Evolutionary conservation across 768 basidiomycete genomes (phyloP).

Genomic region (Gautieria morchelliformis): DNA sequence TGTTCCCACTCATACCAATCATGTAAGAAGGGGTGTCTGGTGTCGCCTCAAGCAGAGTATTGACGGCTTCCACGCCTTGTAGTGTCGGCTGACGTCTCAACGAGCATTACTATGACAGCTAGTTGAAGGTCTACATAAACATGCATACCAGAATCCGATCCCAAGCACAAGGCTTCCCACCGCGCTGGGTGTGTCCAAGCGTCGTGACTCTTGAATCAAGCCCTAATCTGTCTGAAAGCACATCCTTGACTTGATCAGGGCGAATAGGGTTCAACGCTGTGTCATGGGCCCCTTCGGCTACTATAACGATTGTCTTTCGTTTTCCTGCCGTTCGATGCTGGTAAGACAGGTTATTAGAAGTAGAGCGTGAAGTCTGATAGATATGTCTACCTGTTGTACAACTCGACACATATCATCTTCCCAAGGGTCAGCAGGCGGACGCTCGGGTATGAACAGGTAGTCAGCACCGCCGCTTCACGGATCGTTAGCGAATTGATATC

Average conservation of each 20-base stretch:
- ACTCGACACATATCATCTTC: constrained; percentile 85
- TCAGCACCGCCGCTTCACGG: constrained; percentile 73
- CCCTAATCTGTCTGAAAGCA: constrained; percentile 76
- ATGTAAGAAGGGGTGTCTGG: constrained; percentile 93
- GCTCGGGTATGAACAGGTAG: constrained; percentile 95
- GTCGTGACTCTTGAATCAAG: constrained; percentile 96
- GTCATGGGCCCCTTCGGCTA: constrained; percentile 95
- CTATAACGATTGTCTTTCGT: constrained; percentile 96
- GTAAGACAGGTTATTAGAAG: neutral
- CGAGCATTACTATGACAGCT: constrained; percentile 4
- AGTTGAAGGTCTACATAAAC: neutral
- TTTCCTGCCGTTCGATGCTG: constrained; percentile 90
- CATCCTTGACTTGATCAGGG: constrained; percentile 83
- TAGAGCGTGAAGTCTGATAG: neutral
- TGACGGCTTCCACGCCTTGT: constrained; percentile 92
- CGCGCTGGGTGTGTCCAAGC: constrained; percentile 93
- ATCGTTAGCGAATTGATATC: neutral
- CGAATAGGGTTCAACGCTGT: constrained; percentile 82
- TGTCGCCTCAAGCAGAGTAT: constrained; percentile 74
- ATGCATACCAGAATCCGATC: constrained; percentile 78
- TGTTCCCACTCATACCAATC: constrained; percentile 94
- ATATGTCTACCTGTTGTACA: constrained; percentile 59
- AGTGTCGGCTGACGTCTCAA: constrained; percentile 63
- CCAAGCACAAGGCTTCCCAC: constrained; percentile 85
- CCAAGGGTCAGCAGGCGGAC: constrained; percentile 79